Percentiles rank a stretch among this genome's conserved stretches.
Conservation (phyloP, 164 flowering plant species). For the Taxillus chinensis region DNA sequence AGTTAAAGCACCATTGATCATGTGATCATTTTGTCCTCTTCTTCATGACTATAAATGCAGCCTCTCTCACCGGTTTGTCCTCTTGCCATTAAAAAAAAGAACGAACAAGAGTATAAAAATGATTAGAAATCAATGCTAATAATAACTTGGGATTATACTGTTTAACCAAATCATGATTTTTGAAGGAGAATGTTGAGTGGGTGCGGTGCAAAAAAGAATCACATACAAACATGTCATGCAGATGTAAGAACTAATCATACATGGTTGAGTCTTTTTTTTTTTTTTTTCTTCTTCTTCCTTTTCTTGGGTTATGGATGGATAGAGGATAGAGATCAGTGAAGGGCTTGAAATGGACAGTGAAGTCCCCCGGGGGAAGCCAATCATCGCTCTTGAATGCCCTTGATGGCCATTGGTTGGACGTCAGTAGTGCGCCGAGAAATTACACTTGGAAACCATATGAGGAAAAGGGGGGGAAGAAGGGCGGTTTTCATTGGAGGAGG, state of each 20-base stretch:
- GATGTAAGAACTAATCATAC: not conserved
- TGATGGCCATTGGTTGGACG: constrained; percentile 8
- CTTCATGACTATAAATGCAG: constrained; percentile 18
- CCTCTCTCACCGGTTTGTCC: constrained; percentile 1
- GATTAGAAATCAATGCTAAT: constrained; percentile 34
- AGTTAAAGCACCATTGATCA: constrained; percentile 13
- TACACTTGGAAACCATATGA: constrained; percentile 1
- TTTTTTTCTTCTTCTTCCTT: not conserved
- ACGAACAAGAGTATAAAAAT: constrained; percentile 18
- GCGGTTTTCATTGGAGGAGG: not conserved
- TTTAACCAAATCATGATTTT: constrained; percentile 27
- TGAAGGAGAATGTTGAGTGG: constrained; percentile 31
- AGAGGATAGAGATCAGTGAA: not conserved
- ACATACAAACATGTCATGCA: constrained; percentile 13
- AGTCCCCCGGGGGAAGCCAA: not conserved
- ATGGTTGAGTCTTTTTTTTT: too few species aligned
- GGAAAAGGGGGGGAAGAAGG: not conserved
- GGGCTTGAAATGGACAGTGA: not conserved
- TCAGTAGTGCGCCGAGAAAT: constrained; percentile 5
- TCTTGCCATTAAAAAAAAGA: constrained; percentile 1
- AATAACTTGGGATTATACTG: constrained; percentile 23
- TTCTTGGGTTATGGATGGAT: not conserved
- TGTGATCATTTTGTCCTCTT: constrained; percentile 13
- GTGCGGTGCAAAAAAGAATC: constrained; percentile 23
- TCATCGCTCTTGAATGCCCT: constrained; percentile 17